phyloP scores from a whole-genome alignment of 768 basidiomycete genomes.

The Omphalotus guepiniiformis region DNA sequence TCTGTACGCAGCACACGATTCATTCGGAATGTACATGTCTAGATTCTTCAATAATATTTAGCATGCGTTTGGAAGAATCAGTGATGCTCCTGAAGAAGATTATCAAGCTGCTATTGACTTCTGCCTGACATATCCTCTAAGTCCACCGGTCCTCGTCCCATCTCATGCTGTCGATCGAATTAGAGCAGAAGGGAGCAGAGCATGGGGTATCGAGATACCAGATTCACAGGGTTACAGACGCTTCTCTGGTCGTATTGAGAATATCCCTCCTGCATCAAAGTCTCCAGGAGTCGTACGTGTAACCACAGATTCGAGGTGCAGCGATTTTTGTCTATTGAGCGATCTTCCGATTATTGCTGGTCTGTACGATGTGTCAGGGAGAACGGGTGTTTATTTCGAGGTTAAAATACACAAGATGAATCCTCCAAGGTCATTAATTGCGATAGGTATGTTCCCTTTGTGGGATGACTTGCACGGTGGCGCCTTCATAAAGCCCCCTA shows the following conservation, averaged over 20 bases:
- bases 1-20: constrained; percentile 25
- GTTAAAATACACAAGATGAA: constrained; percentile 52
- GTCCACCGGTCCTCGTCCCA: constrained; percentile 43
- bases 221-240: constrained; percentile 16
- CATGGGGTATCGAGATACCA: constrained; percentile 51
- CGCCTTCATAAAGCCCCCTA: too few species aligned
- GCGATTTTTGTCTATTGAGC: constrained; percentile 53
- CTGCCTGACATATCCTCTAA: constrained; percentile 36
- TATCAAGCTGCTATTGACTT: constrained; percentile 48
- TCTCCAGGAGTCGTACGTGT: constrained; percentile 35
- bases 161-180: constrained; percentile 53
- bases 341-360: constrained; percentile 57
- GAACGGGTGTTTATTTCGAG: constrained; percentile 64
- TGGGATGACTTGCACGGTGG: neutral
- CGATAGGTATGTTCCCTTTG: constrained; percentile 42
- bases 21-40: neutral
- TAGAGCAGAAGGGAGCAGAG: constrained; percentile 37
- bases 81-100: constrained; percentile 56
- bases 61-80: constrained; percentile 35
- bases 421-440: constrained; percentile 39
- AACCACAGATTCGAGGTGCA: constrained; percentile 36
- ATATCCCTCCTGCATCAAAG: constrained; percentile 28
- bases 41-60: neutral
- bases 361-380: constrained; percentile 48
- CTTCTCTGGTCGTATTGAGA: constrained; percentile 42